These are phyloP conservation scores for Citrus mangshanensis DNA, from an alignment of 345 rosid genomes.

Conservation along the genomic window DNA sequence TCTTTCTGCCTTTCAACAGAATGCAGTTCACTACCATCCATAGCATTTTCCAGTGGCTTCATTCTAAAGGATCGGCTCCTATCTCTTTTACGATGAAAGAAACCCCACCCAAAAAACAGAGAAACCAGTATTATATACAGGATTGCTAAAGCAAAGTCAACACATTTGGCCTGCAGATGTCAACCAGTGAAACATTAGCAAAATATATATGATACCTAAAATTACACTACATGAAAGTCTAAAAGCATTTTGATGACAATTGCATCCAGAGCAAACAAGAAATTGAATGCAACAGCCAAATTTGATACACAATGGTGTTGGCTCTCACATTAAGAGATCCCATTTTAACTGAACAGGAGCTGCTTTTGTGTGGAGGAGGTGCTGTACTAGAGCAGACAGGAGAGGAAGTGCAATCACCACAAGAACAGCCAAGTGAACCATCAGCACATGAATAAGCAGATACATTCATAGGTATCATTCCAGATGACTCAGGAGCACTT, in stretches of 20 bases:
- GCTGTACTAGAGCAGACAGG: constrained; percentile 64
- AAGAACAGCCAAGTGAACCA: constrained; percentile 88
- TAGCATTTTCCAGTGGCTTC: constrained; percentile 47
- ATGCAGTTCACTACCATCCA: constrained; percentile 43
- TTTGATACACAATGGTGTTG: not conserved
- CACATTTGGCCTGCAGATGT: constrained; percentile 69
- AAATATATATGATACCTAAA: constrained; percentile 7
- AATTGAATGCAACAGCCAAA: not conserved
- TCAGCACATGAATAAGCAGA: constrained; percentile 86
- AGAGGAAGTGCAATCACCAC: constrained; percentile 92
- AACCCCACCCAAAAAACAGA: constrained; percentile 74
- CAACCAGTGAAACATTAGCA: constrained; percentile 25
- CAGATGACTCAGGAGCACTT: constrained; percentile 45
- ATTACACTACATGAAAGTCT: not conserved
- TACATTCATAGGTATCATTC: constrained; percentile 77
- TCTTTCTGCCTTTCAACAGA: constrained; percentile 34
- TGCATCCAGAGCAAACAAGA: not conserved
- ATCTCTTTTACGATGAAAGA: constrained; percentile 48
- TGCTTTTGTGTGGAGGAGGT: constrained; percentile 59
- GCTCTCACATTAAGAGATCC: constrained; percentile 71
- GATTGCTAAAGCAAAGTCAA: constrained; percentile 63
- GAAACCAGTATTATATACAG: constrained; percentile 58
- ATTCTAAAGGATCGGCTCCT: constrained; percentile 31
- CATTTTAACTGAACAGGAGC: constrained; percentile 74
- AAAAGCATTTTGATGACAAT: constrained; percentile 5